Evolutionary conservation across 2,329 filamentous ascomycete genomes (phyloP).

Genomic region (Meredithiella fracta): DNA sequence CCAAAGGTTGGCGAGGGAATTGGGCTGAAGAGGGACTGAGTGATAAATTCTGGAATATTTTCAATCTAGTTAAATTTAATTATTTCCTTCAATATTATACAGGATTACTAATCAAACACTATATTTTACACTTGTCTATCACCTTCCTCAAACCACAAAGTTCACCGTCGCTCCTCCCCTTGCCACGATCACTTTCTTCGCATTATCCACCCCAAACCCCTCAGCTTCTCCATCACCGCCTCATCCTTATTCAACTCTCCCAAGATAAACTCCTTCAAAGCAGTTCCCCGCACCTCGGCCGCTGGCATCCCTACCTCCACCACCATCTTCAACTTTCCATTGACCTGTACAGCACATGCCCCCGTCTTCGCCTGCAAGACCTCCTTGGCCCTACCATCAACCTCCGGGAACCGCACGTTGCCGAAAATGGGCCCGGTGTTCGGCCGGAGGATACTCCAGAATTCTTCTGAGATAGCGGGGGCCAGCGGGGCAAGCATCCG

Average conservation of each 20-base stretch:
- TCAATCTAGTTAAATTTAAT: too few species aligned
- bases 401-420: constrained; percentile 39
- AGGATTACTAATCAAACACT: background rate
- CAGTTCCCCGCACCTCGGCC: constrained; percentile 19
- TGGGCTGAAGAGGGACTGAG: too few species aligned
- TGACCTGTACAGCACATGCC: constrained; percentile 55
- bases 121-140: constrained; percentile 1
- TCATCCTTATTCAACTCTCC: constrained; percentile 42
- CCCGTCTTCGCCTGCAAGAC: constrained; percentile 24
- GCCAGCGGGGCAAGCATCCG: constrained; percentile 64
- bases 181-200: constrained; percentile 51
- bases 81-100: background rate
- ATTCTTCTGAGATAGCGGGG: constrained; percentile 67
- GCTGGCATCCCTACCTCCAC: constrained; percentile 42
- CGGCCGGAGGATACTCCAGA: constrained; percentile 46
- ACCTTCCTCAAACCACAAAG: constrained; percentile 37
- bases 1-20: too few species aligned
- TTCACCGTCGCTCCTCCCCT: constrained; percentile 54
- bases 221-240: constrained; percentile 37
- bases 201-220: constrained; percentile 24
- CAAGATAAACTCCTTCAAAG: constrained; percentile 44
- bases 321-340: constrained; percentile 59
- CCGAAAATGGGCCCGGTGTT: constrained; percentile 24
- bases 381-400: constrained; percentile 28
- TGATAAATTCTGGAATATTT: too few species aligned